Base-by-base conservation (phyloP, 164 flowering plant genomes). In the Taxillus chinensis region DNA sequence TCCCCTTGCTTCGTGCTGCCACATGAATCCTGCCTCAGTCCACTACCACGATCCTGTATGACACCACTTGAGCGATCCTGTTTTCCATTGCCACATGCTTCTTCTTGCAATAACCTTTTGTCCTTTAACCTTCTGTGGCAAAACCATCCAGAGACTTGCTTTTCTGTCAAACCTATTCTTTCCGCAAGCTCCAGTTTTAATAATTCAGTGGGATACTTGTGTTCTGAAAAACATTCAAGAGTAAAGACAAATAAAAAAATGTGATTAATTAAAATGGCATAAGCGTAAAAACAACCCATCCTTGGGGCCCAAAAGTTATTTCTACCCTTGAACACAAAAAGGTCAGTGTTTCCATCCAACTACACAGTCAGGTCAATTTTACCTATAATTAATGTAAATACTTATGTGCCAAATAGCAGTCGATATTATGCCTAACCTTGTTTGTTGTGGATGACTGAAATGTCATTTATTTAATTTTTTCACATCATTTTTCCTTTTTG, bases 51-150 rank as follows among this genome's bases (percentile, higher is more conserved):
- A 71, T 91, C 95, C 73, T 86, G 96, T 73, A 85, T 71, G 51
- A 87, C 78, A 43, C 82, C 83, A 73, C 90, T 87, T 41, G 92
- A 86, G 60, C 79, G 75, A 68, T 92, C 98, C 68, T 83, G 86
- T 65, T 81, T 82, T 67, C 84, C 88, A 73, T 57, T 74, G 61
- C 73, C 77, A 67, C 17, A 14, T 39, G 59, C 71, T 70, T 86
- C 90, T 40, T 77, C 88, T 52, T 62, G 77, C 64, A 68, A 66
- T 40, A 75, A 56, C 63, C 69, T 86, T 73, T 86, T 92, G 71
- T 92, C 98, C 75, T 92, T 92, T 74, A 90, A 77, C 73, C 98
- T 82, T 72, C 98, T 80, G 74, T 90, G 96, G 68, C 98, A 92
- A 75, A 92, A 86, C 98, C 98, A 92, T 58, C 91, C 85, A 40